Percentiles rank a stretch among this genome's conserved stretches.
Conservation (phyloP, 345 rosid species). For the Lepidium africanum region DNA sequence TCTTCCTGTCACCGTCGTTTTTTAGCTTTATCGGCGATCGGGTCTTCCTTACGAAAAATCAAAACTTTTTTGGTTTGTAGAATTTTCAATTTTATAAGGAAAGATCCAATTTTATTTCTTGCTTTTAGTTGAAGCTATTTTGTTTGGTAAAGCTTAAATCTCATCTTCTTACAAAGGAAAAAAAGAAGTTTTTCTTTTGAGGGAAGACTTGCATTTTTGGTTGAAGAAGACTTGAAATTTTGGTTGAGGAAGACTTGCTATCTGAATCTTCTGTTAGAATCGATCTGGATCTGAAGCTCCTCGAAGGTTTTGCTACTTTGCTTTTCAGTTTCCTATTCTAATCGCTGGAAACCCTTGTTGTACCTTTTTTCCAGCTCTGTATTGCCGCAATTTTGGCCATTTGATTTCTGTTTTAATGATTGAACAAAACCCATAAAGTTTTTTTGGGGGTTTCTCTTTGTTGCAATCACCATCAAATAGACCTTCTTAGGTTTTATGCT, state of each 20-base stretch:
- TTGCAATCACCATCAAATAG: background rate
- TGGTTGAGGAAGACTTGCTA: slow-evolving; percentile 14
- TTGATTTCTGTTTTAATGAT: slow-evolving; percentile 6
- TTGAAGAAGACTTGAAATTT: background rate
- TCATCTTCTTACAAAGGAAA: background rate
- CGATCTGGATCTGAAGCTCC: slow-evolving; percentile 32
- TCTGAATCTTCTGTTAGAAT: slow-evolving; percentile 23
- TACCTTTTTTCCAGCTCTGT: background rate
- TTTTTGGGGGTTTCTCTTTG: background rate
- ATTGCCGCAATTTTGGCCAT: background rate
- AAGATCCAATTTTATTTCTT: slow-evolving; percentile 6
- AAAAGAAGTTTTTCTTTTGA: background rate
- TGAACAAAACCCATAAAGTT: background rate
- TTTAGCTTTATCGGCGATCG: slow-evolving; percentile 18
- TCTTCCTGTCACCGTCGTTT: slow-evolving; percentile 22
- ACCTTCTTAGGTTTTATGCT: background rate
- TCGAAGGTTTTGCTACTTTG: slow-evolving; percentile 1
- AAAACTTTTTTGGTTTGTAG: background rate
- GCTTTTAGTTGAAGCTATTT: slow-evolving; percentile 8
- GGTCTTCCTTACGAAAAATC: slow-evolving; percentile 17
- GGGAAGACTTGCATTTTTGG: background rate
- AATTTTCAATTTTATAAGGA: slow-evolving; percentile 12
- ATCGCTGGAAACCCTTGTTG: background rate
- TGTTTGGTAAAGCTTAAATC: slow-evolving; percentile 26
- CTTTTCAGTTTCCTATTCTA: background rate